phyloP scores from a whole-genome alignment of 2,329 filamentous ascomycete genomes.

The Ramularia endophylla region DNA sequence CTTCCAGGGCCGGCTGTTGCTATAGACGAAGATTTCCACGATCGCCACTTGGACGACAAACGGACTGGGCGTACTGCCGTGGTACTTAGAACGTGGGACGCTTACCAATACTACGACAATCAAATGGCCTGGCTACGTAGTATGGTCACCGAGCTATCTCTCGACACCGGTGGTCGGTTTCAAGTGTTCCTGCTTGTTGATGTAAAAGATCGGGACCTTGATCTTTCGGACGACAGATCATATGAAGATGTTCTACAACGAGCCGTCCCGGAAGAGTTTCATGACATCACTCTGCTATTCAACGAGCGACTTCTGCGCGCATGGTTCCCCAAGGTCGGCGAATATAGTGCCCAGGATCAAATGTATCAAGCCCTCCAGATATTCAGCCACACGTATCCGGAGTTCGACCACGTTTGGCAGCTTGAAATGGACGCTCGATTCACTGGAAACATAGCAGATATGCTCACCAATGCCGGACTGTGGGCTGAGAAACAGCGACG shows the following conservation, averaged over 20 bases:
- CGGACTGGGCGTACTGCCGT: constrained; percentile 11
- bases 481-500: constrained; percentile 62
- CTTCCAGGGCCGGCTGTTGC: too few relatives aligned
- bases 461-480: constrained; percentile 37
- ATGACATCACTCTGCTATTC: constrained; percentile 83
- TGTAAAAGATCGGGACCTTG: constrained; percentile 65
- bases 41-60: too few relatives aligned
- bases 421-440: constrained; percentile 81
- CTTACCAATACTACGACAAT: constrained; percentile 68
- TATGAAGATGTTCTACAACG: constrained; percentile 46
- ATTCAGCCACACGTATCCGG: constrained; percentile 40
- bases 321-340: constrained; percentile 55
- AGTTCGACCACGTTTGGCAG: constrained; percentile 59
- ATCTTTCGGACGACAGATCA: constrained; percentile 65
- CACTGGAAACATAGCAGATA: constrained; percentile 57
- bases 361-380: constrained; percentile 63
- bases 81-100: constrained; percentile 74
- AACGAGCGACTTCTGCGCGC: constrained; percentile 79
- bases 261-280: constrained; percentile 70
- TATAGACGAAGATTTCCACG: too few relatives aligned
- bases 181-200: constrained; percentile 78
- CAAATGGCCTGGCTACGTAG: constrained; percentile 73
- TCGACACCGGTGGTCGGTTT: constrained; percentile 76
- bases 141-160: constrained; percentile 71
- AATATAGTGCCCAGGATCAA: constrained; percentile 64